Conservation (phyloP, 768 basidiomycete genomes). For the Psilocybe tampanensis region DNA sequence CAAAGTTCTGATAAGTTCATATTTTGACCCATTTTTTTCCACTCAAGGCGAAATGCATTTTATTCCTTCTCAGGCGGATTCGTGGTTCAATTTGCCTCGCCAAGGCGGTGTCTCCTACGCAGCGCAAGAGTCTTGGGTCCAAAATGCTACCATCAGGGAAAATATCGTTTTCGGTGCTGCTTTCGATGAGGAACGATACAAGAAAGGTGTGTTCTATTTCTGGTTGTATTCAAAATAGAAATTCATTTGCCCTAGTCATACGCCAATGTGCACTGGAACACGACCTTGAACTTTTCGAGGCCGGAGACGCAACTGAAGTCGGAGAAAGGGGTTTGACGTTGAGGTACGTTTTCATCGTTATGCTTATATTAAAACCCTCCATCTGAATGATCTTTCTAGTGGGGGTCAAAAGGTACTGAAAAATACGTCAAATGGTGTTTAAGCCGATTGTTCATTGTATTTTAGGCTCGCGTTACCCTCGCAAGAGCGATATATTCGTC, state of each 20-base stretch:
- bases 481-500: constrained; percentile 49
- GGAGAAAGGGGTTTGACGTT: constrained; percentile 69
- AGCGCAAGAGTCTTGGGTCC: constrained; percentile 83
- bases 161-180: constrained; percentile 81
- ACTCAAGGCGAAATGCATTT: constrained; percentile 72
- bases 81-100: constrained; percentile 71
- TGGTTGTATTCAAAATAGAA: background rate
- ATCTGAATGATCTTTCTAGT: constrained; percentile 13
- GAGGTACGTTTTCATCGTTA: constrained; percentile 14
- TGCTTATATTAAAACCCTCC: background rate
- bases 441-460: constrained; percentile 28
- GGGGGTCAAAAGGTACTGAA: constrained; percentile 44
- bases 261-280: constrained; percentile 72
- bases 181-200: constrained; percentile 76
- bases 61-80: constrained; percentile 47
- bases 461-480: constrained; percentile 49
- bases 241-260: constrained; percentile 46
- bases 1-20: background rate
- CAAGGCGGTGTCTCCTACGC: constrained; percentile 71
- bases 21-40: no score
- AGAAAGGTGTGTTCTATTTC: constrained; percentile 37
- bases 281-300: constrained; percentile 69
- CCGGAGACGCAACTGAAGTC: constrained; percentile 69
- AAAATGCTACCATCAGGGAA: constrained; percentile 74
- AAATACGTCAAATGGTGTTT: constrained; percentile 23